phyloP scores from a whole-genome alignment of 306 rosid species.

The Castanospermum australe region DNA sequence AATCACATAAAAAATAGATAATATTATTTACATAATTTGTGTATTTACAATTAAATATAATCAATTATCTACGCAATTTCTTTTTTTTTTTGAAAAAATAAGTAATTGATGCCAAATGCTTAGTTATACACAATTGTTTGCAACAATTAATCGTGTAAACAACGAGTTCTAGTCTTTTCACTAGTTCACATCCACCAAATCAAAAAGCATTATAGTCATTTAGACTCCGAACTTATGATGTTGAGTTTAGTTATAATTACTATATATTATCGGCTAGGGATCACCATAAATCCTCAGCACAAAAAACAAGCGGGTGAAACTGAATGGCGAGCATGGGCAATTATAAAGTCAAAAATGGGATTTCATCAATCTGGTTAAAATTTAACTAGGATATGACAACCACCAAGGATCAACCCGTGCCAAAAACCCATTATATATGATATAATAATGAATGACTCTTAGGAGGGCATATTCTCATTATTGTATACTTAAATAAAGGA shows the following conservation, averaged over 20 bases:
- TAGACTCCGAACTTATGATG: neutral
- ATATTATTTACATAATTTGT: neutral
- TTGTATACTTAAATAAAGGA: neutral
- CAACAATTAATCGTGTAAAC: constrained; percentile 5
- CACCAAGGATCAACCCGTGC: constrained; percentile 42
- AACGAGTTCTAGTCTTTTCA: constrained; percentile 14
- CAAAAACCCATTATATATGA: constrained; percentile 38
- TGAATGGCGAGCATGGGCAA: constrained; percentile 29
- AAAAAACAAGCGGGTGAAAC: neutral
- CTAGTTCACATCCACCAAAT: constrained; percentile 16
- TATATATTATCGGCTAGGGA: neutral
- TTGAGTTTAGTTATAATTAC: neutral
- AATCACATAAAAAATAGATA: too few species aligned
- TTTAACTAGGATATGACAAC: constrained; percentile 27
- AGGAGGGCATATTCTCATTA: neutral
- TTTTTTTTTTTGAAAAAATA: neutral
- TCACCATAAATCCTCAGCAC: neutral
- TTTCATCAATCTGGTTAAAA: constrained; percentile 25
- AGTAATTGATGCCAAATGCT: neutral
- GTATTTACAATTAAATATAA: neutral
- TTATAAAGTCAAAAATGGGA: constrained; percentile 34
- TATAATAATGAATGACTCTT: constrained; percentile 37
- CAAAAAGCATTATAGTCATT: constrained; percentile 1
- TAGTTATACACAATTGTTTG: constrained; percentile 9
- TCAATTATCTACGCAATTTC: neutral